Conservation (phyloP, 768 basidiomycete species). For the Tulasnella sp. region DNA sequence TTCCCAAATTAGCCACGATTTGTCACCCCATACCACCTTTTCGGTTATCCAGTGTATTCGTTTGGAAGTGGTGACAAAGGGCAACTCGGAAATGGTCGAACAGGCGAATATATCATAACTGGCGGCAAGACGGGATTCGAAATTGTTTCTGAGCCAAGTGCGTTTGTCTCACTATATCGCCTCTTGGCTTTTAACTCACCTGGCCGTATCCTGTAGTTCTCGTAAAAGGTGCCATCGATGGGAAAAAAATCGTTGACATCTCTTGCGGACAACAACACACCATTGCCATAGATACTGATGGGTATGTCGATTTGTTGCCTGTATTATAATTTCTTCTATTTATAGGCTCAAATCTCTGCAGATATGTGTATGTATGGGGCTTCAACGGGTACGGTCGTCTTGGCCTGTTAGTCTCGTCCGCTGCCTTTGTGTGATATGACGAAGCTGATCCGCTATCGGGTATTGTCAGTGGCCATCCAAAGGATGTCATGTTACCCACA, state of each 20-base stretch:
- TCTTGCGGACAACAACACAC: slow-evolving; percentile 85
- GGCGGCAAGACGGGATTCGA: slow-evolving; percentile 84
- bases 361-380: slow-evolving; percentile 80
- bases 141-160: slow-evolving; percentile 66
- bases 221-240: slow-evolving; percentile 64
- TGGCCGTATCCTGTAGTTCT: slow-evolving; percentile 48
- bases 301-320: slow-evolving; percentile 46
- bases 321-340: slow-evolving; percentile 10
- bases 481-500: slow-evolving; percentile 75
- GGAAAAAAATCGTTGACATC: slow-evolving; percentile 75
- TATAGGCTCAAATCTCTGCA: slow-evolving; percentile 35
- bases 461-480: slow-evolving; percentile 55
- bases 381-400: slow-evolving; percentile 89
- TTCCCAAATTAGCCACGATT: slow-evolving; percentile 12
- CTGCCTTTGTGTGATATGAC: not conserved
- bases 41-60: slow-evolving; percentile 60
- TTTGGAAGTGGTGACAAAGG: slow-evolving; percentile 92
- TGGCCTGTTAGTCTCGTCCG: slow-evolving; percentile 48
- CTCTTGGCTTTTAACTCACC: not conserved
- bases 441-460: slow-evolving; percentile 11
- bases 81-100: slow-evolving; percentile 87
- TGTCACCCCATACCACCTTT: not conserved
- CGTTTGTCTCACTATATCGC: slow-evolving; percentile 34
- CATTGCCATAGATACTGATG: slow-evolving; percentile 72
- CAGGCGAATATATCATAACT: slow-evolving; percentile 85